Percentiles rank a stretch among this genome's conserved stretches.
These are phyloP conservation scores for Acanthamoeba culbertsoni DNA, from an alignment of 208 protist genomes.

Conservation along the genomic window DNA sequence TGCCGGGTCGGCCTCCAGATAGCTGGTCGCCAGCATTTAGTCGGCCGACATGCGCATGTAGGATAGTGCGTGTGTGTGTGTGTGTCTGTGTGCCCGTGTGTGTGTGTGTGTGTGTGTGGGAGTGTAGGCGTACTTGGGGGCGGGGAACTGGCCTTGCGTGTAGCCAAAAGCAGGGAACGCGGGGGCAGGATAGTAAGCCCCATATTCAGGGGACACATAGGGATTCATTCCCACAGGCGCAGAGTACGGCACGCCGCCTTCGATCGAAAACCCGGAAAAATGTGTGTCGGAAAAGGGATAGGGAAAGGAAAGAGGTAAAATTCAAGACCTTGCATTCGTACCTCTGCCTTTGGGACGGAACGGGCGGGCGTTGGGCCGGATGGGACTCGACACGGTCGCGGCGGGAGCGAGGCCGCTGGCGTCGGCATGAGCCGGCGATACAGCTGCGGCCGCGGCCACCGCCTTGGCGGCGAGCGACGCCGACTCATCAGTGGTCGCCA, in stretches of 20 bases:
- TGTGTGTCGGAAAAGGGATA: background rate
- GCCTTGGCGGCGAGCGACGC: background rate
- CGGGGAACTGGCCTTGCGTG: slow-evolving; percentile 12
- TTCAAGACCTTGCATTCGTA: background rate
- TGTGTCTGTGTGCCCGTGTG: background rate
- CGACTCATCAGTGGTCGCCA: background rate
- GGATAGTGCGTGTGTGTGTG: background rate
- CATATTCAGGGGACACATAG: background rate
- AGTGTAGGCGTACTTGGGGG: background rate
- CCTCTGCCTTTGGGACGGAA: background rate
- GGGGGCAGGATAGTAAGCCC: background rate
- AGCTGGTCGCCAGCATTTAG: background rate
- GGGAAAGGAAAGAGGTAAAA: background rate
- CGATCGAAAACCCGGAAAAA: background rate
- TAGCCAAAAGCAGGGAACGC: background rate
- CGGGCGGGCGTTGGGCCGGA: background rate
- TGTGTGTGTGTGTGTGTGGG: background rate
- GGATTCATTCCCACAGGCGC: background rate
- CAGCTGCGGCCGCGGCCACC: background rate
- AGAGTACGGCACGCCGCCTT: background rate
- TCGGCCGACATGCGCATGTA: background rate
- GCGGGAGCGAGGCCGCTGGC: background rate
- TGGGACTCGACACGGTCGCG: background rate
- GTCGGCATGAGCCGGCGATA: background rate
- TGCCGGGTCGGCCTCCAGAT: background rate